Conservation (phyloP, 148 eudicot species). For the Mesembryanthemum crystallinum region DNA sequence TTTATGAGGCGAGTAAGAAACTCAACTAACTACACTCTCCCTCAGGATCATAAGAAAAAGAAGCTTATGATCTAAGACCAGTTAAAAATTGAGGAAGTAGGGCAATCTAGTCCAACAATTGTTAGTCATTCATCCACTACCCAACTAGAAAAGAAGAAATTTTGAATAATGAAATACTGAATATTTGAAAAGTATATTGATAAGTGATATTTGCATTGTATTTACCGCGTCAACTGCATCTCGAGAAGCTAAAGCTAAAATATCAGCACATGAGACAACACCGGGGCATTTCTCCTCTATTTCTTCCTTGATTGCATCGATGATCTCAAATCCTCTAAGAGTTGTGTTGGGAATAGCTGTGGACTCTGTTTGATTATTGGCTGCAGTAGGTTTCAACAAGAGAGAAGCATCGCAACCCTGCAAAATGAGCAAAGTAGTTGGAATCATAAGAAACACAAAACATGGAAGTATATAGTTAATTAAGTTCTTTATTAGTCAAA, state of each 20-base stretch:
- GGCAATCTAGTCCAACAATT: no score
- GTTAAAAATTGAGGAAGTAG: no score
- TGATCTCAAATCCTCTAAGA: conserved; percentile 46
- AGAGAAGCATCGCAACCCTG: conserved; percentile 66
- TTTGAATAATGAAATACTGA: no score
- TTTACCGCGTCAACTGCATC: conserved; percentile 43
- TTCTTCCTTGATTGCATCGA: conserved; percentile 40
- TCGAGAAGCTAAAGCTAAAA: conserved; percentile 44
- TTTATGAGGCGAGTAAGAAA: no score
- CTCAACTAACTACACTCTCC: no score
- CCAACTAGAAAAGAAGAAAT: no score
- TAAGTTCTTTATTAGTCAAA: no score
- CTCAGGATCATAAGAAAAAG: no score
- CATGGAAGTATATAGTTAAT: background rate
- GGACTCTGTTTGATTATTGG: conserved; percentile 40
- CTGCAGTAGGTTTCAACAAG: conserved; percentile 33
- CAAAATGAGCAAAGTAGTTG: background rate
- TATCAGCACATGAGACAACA: conserved; percentile 58
- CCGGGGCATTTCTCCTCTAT: conserved; percentile 48
- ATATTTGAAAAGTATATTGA: no score
- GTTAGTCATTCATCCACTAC: no score
- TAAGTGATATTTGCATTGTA: background rate
- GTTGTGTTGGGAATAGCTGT: conserved; percentile 35
- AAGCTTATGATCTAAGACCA: no score
- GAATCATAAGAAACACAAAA: no score